Percentiles rank a stretch among this genome's conserved stretches.
Evolutionary conservation across 257 asterid species (phyloP).

Genomic region (Gardenia jasminoides): DNA sequence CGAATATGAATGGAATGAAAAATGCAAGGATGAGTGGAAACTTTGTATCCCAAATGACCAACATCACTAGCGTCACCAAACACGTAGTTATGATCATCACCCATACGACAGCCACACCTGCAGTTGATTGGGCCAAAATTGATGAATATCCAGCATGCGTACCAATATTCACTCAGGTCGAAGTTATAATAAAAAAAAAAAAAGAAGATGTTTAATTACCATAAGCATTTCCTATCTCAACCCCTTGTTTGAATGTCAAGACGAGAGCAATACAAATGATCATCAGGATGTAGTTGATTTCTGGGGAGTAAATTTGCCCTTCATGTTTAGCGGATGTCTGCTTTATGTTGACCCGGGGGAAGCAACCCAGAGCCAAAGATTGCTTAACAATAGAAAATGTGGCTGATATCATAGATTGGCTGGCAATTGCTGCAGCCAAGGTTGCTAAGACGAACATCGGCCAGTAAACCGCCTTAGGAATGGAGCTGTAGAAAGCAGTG

Average conservation of each 20-base stretch:
- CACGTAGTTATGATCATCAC: constrained; percentile 75
- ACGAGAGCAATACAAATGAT: constrained; percentile 47
- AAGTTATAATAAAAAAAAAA: too few relatives aligned
- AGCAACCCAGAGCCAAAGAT: constrained; percentile 60
- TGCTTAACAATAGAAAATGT: constrained; percentile 69
- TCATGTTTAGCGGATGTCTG: constrained; percentile 64
- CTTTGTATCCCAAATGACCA: constrained; percentile 52
- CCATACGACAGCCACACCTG: constrained; percentile 66
- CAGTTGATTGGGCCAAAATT: not conserved
- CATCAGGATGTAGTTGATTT: constrained; percentile 51
- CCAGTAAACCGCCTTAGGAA: constrained; percentile 62
- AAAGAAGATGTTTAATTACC: constrained; percentile 27
- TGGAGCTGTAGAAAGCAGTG: constrained; percentile 61
- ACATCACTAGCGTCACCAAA: constrained; percentile 54
- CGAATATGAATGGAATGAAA: constrained; percentile 50
- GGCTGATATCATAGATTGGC: constrained; percentile 81
- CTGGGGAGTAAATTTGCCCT: constrained; percentile 79
- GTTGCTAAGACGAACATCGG: constrained; percentile 73
- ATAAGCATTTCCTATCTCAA: constrained; percentile 59
- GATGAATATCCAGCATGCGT: too few relatives aligned
- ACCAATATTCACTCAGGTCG: too few relatives aligned
- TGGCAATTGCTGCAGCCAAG: constrained; percentile 47
- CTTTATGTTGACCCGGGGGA: constrained; percentile 59
- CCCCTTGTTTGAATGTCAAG: constrained; percentile 51
- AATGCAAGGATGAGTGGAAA: constrained; percentile 43